phyloP scores from a whole-genome alignment of 2,329 filamentous ascomycete genomes.

The Claviceps sp. region DNA sequence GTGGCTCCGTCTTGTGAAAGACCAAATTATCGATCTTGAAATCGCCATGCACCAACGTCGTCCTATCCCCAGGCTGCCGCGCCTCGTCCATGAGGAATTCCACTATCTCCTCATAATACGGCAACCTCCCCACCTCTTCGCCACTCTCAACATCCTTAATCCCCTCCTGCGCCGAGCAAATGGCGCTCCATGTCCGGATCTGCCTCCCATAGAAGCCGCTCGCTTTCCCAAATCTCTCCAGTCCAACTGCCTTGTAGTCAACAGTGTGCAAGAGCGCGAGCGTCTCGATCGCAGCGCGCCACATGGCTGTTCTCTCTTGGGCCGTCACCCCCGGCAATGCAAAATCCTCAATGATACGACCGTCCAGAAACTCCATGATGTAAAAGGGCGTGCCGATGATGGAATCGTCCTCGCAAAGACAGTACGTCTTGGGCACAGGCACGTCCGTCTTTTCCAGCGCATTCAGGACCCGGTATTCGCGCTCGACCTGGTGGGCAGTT shows the following conservation, averaged over 20 bases:
- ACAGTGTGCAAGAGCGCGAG: slow-evolving; percentile 78
- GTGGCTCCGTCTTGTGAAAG: slow-evolving; percentile 77
- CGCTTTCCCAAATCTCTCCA: slow-evolving; percentile 60
- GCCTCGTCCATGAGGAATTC: slow-evolving; percentile 58
- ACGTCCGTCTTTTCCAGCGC: slow-evolving; percentile 69
- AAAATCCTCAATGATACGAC: slow-evolving; percentile 85
- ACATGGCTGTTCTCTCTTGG: slow-evolving; percentile 63
- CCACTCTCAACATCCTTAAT: slow-evolving; percentile 66
- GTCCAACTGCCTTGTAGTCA: slow-evolving; percentile 48
- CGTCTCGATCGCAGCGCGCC: slow-evolving; percentile 71
- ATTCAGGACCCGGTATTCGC: slow-evolving; percentile 83
- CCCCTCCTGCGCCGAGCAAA: slow-evolving; percentile 65
- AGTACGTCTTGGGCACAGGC: slow-evolving; percentile 71
- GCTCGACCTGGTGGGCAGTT: slow-evolving; percentile 91
- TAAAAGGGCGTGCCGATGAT: slow-evolving; percentile 90
- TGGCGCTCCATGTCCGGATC: slow-evolving; percentile 66
- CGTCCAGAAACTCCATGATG: slow-evolving; percentile 91
- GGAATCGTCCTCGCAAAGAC: slow-evolving; percentile 68
- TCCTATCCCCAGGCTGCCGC: slow-evolving; percentile 63
- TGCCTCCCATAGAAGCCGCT: slow-evolving; percentile 77
- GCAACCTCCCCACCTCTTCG: slow-evolving; percentile 65
- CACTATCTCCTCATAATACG: slow-evolving; percentile 70
- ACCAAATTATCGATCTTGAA: slow-evolving; percentile 91
- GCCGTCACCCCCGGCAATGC: slow-evolving; percentile 59
- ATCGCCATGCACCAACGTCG: slow-evolving; percentile 79